Evolutionary conservation across 805 yeast genomes (phyloP).

Genomic region (Metschnikowia peoriensis): DNA sequence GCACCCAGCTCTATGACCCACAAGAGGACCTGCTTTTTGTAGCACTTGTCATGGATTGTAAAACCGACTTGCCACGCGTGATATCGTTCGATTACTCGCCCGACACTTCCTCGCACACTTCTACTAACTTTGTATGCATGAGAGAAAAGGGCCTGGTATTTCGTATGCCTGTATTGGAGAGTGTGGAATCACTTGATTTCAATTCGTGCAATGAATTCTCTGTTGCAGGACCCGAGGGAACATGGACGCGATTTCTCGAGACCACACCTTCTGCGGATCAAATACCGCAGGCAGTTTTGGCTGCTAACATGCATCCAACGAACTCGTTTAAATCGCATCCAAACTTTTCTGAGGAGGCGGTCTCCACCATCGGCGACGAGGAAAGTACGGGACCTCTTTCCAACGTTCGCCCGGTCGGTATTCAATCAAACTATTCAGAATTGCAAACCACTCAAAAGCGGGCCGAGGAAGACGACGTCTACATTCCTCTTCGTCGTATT

Average conservation of each 20-base stretch:
- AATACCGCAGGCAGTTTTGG: conserved; percentile 1
- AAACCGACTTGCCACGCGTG: conserved; percentile 76
- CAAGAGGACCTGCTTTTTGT: conserved; percentile 65
- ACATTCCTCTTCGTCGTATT: conserved; percentile 28
- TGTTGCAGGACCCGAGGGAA: conserved; percentile 57
- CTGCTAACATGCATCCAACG: not conserved
- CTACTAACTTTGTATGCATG: conserved; percentile 77
- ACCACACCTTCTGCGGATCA: conserved; percentile 17
- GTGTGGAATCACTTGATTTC: conserved; percentile 60
- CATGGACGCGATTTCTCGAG: conserved; percentile 43
- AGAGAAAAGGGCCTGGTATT: conserved; percentile 87
- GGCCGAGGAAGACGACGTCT: conserved; percentile 21
- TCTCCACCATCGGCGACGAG: conserved; percentile 33
- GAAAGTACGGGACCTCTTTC: conserved; percentile 18
- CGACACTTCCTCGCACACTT: conserved; percentile 44
- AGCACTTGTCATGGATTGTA: conserved; percentile 69
- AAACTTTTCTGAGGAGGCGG: conserved; percentile 24
- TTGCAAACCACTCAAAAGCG: conserved; percentile 1
- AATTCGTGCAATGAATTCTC: conserved; percentile 68
- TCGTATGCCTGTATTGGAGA: conserved; percentile 70
- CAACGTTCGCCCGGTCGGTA: not conserved
- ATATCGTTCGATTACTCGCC: conserved; percentile 84
- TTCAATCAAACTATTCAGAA: not conserved
- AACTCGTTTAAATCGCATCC: conserved; percentile 4
- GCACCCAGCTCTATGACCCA: conserved; percentile 36